Percentiles rank a stretch among this genome's conserved stretches.
These are phyloP conservation scores for Hygrophoropsis aurantiaca DNA, from an alignment of 768 basidiomycete species.

Conservation along the genomic window DNA sequence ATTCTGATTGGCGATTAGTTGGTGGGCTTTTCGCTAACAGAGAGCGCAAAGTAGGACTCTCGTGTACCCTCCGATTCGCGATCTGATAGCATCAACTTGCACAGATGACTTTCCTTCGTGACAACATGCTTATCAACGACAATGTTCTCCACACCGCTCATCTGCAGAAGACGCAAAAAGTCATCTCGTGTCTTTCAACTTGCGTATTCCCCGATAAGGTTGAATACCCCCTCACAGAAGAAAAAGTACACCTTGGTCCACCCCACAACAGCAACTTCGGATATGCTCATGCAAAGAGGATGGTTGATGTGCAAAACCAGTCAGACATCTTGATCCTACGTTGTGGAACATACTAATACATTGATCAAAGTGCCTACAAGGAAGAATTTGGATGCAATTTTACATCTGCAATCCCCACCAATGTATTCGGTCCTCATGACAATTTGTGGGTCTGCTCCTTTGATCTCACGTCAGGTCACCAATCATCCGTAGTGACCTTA, in stretches of 20 bases:
- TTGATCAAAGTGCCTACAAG: constrained; percentile 75
- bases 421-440: constrained; percentile 93
- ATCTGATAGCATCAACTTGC: background rate
- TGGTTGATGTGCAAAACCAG: constrained; percentile 97
- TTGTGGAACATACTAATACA: constrained; percentile 7
- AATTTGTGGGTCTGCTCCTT: constrained; percentile 65
- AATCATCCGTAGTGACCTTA: constrained; percentile 64
- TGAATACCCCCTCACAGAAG: constrained; percentile 89
- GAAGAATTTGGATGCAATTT: constrained; percentile 95
- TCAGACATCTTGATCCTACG: constrained; percentile 33
- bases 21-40: constrained; percentile 96
- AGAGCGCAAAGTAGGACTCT: constrained; percentile 73
- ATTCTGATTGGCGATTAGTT: constrained; percentile 45
- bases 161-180: constrained; percentile 63
- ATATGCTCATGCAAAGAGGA: constrained; percentile 92
- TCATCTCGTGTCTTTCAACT: constrained; percentile 94
- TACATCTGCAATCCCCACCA: constrained; percentile 95
- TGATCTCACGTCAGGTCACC: constrained; percentile 3
- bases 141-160: constrained; percentile 82
- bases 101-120: constrained; percentile 88
- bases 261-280: constrained; percentile 96
- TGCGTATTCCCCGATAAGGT: constrained; percentile 98
- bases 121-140: constrained; percentile 95
- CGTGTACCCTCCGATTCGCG: background rate
- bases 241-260: constrained; percentile 88